These are phyloP conservation scores for Ceratocystis destructans DNA, from an alignment of 2,329 filamentous ascomycete genomes.

Conservation along the genomic window DNA sequence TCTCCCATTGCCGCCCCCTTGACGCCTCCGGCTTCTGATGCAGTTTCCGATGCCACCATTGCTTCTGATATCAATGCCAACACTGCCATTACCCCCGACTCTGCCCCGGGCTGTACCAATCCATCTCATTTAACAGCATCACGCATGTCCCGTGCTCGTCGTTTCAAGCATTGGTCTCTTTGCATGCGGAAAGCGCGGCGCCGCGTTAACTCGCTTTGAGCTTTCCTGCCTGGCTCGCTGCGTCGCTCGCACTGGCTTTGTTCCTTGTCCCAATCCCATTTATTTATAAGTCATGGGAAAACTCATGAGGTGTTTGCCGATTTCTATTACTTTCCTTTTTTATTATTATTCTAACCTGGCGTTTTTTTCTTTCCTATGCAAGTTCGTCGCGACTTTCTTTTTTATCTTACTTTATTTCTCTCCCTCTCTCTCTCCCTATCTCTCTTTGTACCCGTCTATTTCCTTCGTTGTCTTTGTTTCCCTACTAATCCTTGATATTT, in stretches of 20 bases:
- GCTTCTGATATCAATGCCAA: not conserved
- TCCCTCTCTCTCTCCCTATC: not conserved
- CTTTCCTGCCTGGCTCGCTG: not conserved
- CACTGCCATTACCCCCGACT: not conserved
- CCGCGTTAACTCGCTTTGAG: not conserved
- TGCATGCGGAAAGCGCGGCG: not conserved
- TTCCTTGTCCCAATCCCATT: not conserved
- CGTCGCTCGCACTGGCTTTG: not conserved
- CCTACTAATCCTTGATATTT: not conserved
- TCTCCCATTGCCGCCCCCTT: not conserved
- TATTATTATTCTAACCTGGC: constrained; percentile 4
- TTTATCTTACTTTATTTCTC: constrained; percentile 5
- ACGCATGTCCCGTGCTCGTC: not conserved
- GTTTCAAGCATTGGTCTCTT: not conserved
- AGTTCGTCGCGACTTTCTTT: constrained; percentile 3
- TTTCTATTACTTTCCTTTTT: constrained; percentile 18
- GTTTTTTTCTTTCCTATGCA: constrained; percentile 8
- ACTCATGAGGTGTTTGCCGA: not conserved
- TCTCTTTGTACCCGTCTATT: not conserved
- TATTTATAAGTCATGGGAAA: not conserved
- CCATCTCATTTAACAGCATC: not conserved
- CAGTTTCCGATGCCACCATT: not conserved
- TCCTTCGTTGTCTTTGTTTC: not conserved
- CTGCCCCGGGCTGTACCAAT: not conserved
- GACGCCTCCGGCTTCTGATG: not conserved